A percentile compares a stretch with the other conserved stretches of the same genome.
These are phyloP conservation scores for Evansstolkia leycettana DNA, from an alignment of 495 filamentous ascomycete genomes.

Conservation along the genomic window DNA sequence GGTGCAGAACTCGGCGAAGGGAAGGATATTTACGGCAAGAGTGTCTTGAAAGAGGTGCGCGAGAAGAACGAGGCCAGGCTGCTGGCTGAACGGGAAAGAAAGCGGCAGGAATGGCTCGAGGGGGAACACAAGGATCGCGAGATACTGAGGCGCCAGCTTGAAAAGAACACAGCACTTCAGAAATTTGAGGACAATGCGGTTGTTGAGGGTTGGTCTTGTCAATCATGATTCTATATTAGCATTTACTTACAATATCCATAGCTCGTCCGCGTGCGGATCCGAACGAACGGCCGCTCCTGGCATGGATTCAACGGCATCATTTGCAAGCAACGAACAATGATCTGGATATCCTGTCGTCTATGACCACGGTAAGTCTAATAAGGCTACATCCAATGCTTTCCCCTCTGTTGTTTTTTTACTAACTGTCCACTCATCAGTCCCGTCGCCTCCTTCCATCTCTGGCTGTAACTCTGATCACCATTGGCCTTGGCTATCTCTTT, in stretches of 20 bases:
- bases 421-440: constrained; percentile 12
- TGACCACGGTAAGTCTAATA: constrained; percentile 23
- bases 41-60: constrained; percentile 36
- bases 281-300: constrained; percentile 25
- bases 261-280: constrained; percentile 34
- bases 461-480: constrained; percentile 38
- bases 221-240: constrained; percentile 3
- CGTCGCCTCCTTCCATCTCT: constrained; percentile 56
- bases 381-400: too few relatives aligned
- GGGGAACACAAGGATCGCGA: constrained; percentile 27
- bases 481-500: constrained; percentile 40
- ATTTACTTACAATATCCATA: constrained; percentile 1
- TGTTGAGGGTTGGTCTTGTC: constrained; percentile 17
- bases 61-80: constrained; percentile 33
- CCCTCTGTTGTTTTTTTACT: background rate
- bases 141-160: constrained; percentile 25
- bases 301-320: constrained; percentile 38
- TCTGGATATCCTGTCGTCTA: constrained; percentile 15
- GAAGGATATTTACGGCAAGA: constrained; percentile 28
- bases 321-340: constrained; percentile 24
- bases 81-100: constrained; percentile 35
- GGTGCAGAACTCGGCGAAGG: constrained; percentile 29
- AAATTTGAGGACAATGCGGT: constrained; percentile 27
- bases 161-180: constrained; percentile 38
- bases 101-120: constrained; percentile 31